Conservation (phyloP, 306 rosid genomes). For the Cicer pinnatifidum region DNA sequence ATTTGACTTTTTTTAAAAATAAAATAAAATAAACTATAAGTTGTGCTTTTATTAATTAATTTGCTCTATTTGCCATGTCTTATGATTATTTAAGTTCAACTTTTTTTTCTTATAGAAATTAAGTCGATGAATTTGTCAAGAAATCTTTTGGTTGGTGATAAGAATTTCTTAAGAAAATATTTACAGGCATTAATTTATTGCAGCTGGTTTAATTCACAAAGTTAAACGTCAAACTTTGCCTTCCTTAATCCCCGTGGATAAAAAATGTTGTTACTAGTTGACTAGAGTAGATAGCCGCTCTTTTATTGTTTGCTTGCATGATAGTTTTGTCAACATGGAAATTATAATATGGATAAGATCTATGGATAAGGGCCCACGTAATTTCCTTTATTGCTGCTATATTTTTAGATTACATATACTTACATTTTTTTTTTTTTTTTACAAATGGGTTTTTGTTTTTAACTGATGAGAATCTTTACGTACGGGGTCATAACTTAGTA, state of each 20-base stretch:
- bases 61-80: background rate
- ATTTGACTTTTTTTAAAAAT: too few species aligned
- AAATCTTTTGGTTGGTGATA: too few species aligned
- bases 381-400: background rate
- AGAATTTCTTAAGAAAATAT: too few species aligned
- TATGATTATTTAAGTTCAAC: too few species aligned
- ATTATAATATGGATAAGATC: constrained; percentile 21
- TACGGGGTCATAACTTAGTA: background rate
- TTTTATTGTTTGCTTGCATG: background rate
- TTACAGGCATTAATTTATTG: too few species aligned
- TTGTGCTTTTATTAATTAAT: background rate
- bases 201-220: too few species aligned
- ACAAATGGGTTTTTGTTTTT: background rate
- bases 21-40: background rate
- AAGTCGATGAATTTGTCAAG: too few species aligned
- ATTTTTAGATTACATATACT: background rate
- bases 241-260: background rate
- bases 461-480: background rate
- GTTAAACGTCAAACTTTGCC: background rate
- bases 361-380: constrained; percentile 12
- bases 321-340: constrained; percentile 29
- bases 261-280: background rate
- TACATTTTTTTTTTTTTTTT: too few species aligned
- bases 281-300: background rate
- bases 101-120: too few species aligned